Base-by-base conservation (phyloP, 495 filamentous ascomycete species). In the Neurospora sp. region DNA sequence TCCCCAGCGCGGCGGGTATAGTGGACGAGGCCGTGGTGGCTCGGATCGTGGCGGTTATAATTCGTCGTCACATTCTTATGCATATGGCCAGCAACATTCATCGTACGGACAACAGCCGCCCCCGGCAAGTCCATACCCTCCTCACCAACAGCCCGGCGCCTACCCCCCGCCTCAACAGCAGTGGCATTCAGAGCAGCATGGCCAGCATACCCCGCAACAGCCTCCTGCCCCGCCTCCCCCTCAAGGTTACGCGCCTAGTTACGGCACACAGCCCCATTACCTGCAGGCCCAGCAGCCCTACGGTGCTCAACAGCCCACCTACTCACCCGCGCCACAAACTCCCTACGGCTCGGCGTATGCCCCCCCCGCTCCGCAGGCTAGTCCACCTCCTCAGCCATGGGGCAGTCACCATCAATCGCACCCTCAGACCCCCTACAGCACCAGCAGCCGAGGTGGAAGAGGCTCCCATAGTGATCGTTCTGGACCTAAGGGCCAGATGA, bases 391-490 rank as follows among this genome's bases (percentile, higher is more conserved):
- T n/a, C 81, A 79, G 78, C 73, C 77, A 38, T 81, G 80, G 79
- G 71, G 72, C 35, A 70, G 35, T 31, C 79, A 82, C 74, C 72
- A 82, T 74, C 81, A 83, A 78, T 73, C 85, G 78, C 76, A 83
- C 79, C 69, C 83, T 31, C 77, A 84, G 83, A 72, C 78, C 48
- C 69, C 75, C 27, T 84, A 84, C 75, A 85, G 84, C 35, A 83
- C 84, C 77, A 85, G 86, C 39, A 83, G 86, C 20, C 82, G 88
- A 75, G 87, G 86, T 70, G 81, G 87, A 39, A 82, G 89, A 69
- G 84, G 85, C 73, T 85, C 85, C 10, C 82, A 86, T 76, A 84
- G 83, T 76, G 83, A 84, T 31, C 85, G 86, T 70, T 78, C 80
- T 35, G 81, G 78, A 3, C 77, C 79, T 70, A 86, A 85, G 73